These are phyloP conservation scores for Exutisphaerella laricina DNA, from an alignment of 2,329 filamentous ascomycete species.

Conservation along the genomic window DNA sequence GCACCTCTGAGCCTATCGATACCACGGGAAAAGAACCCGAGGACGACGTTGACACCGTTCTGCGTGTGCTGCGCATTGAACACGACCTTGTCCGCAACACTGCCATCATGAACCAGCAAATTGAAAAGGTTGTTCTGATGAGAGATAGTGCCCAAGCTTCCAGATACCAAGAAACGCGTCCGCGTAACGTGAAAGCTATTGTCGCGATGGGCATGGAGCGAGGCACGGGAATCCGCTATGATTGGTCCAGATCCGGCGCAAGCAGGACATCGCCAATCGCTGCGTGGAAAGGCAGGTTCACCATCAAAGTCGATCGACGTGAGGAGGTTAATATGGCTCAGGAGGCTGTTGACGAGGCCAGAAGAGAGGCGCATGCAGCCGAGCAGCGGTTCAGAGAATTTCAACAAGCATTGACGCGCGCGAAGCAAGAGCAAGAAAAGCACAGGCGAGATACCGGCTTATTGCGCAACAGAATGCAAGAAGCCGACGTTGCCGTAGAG, in stretches of 20 bases:
- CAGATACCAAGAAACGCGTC: constrained; percentile 51
- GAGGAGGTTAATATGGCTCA: constrained; percentile 38
- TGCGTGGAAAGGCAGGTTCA: constrained; percentile 50
- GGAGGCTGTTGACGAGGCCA: constrained; percentile 32
- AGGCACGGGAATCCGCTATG: constrained; percentile 57
- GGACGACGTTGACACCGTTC: constrained; percentile 64
- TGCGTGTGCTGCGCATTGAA: constrained; percentile 74
- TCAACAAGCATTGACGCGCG: constrained; percentile 46
- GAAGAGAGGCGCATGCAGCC: constrained; percentile 49
- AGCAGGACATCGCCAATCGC: constrained; percentile 49
- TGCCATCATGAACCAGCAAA: constrained; percentile 72
- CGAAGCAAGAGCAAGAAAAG: constrained; percentile 44
- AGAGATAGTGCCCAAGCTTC: constrained; percentile 63
- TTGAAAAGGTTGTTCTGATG: constrained; percentile 82
- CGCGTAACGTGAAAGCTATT: constrained; percentile 64
- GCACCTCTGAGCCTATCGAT: constrained; percentile 51
- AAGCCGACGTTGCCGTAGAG: constrained; percentile 57
- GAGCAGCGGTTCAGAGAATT: constrained; percentile 46
- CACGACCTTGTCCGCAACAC: constrained; percentile 71
- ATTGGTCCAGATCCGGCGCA: constrained; percentile 45
- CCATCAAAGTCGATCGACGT: constrained; percentile 46
- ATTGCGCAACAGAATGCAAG: constrained; percentile 54
- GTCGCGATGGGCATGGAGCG: constrained; percentile 57
- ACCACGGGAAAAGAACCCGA: constrained; percentile 68
- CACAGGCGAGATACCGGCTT: constrained; percentile 45